These are phyloP conservation scores for Claviceps humidiphila DNA, from an alignment of 2,329 filamentous ascomycete species.

Conservation along the genomic window DNA sequence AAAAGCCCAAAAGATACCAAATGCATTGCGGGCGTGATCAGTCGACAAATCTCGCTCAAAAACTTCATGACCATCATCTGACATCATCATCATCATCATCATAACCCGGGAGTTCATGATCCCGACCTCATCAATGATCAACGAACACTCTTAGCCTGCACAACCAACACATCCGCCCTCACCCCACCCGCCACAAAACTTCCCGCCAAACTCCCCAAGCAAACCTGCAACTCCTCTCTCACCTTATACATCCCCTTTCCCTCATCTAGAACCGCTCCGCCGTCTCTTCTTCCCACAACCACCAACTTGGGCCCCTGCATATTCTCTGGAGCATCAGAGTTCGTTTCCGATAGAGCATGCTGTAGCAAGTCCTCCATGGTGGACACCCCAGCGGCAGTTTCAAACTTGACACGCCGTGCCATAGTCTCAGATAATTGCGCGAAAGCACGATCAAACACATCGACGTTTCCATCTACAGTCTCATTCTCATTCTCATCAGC, in stretches of 20 bases:
- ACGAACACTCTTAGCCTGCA: constrained; percentile 16
- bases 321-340: background rate
- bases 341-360: constrained; percentile 8
- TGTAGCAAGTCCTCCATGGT: constrained; percentile 13
- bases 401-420: constrained; percentile 11
- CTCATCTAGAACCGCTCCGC: constrained; percentile 7
- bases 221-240: constrained; percentile 10
- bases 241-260: constrained; percentile 10
- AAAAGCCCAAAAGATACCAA: too few relatives aligned
- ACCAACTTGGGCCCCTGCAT: constrained; percentile 10
- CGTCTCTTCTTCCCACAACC: constrained; percentile 12
- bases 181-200: constrained; percentile 12
- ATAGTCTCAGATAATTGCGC: constrained; percentile 5
- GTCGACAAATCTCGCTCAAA: too few relatives aligned
- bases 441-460: constrained; percentile 7
- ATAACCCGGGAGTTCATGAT: background rate
- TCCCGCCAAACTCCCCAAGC: constrained; percentile 13
- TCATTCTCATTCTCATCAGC: background rate
- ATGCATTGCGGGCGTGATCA: too few relatives aligned
- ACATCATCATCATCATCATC: too few relatives aligned
- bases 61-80: too few relatives aligned
- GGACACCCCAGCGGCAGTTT: constrained; percentile 6
- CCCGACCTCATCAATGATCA: background rate
- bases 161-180: constrained; percentile 14
- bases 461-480: too few relatives aligned